Conservation (phyloP, 1,284 basidiomycete species). For the Fistulina hepatica region DNA sequence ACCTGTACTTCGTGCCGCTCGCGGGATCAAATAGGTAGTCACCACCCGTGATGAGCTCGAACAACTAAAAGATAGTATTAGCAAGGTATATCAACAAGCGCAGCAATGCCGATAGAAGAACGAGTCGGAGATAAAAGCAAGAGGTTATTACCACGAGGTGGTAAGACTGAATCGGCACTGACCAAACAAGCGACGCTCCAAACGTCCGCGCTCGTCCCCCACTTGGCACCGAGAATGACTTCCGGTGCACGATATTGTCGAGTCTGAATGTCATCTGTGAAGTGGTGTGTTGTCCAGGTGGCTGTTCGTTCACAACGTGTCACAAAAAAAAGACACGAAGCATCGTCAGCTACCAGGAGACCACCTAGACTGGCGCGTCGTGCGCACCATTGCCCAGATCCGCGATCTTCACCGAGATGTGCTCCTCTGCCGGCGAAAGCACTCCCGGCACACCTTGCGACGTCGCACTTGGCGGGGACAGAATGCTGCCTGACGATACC, state of each 20-base stretch:
- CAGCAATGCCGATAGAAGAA: slow-evolving; percentile 1
- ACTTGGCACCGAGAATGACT: slow-evolving; percentile 89
- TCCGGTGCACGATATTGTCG: slow-evolving; percentile 96
- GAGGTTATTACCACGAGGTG: too few species aligned
- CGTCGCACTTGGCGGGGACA: slow-evolving; percentile 3
- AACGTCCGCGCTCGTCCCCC: slow-evolving; percentile 91
- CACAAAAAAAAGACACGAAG: slow-evolving; percentile 6
- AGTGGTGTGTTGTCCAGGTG: slow-evolving; percentile 85
- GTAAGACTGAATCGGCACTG: too few species aligned
- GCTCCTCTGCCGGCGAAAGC: slow-evolving; percentile 37
- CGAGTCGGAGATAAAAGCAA: too few species aligned
- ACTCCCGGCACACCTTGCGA: slow-evolving; percentile 1
- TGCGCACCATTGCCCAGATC: slow-evolving; percentile 86
- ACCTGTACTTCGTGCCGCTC: slow-evolving; percentile 61
- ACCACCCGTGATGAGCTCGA: slow-evolving; percentile 83
- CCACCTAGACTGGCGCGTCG: too few species aligned
- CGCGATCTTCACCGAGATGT: slow-evolving; percentile 98
- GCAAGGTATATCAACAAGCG: slow-evolving; percentile 1
- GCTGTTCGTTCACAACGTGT: slow-evolving; percentile 30
- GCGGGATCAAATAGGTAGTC: slow-evolving; percentile 87
- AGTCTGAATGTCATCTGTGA: slow-evolving; percentile 95
- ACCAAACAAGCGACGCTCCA: slow-evolving; percentile 96
- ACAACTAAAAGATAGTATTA: slow-evolving; percentile 43
- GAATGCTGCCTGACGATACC: slow-evolving; percentile 5
- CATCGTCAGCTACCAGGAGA: too few species aligned